Percentiles rank a stretch among this genome's conserved stretches.
phyloP scores from a whole-genome alignment of 352 stramenopile species.

The Plasmopara viticola region DNA sequence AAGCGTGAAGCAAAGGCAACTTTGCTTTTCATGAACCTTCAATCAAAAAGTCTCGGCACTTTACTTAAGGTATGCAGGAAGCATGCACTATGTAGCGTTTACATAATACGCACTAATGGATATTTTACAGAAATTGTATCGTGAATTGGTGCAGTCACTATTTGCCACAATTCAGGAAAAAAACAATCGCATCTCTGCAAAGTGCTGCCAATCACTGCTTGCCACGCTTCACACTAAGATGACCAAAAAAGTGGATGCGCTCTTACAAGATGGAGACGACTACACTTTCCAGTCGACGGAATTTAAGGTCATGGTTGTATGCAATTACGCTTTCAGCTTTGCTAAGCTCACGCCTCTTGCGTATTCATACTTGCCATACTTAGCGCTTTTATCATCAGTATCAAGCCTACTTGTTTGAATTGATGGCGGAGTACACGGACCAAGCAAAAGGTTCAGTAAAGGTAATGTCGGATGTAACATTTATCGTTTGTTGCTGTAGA shows the following conservation, averaged over 20 bases:
- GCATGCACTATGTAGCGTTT: not conserved
- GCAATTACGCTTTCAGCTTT: not conserved
- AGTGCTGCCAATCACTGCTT: slow-evolving; percentile 54
- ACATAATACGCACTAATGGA: not conserved
- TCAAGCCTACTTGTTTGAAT: slow-evolving; percentile 54
- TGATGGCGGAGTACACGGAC: slow-evolving; percentile 69
- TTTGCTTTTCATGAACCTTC: slow-evolving; percentile 61
- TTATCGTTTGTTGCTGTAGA: not conserved
- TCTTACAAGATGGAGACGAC: slow-evolving; percentile 48
- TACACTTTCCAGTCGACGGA: slow-evolving; percentile 62
- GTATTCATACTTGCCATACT: slow-evolving; percentile 2
- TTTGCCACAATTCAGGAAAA: slow-evolving; percentile 65
- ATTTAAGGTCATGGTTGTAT: slow-evolving; percentile 48
- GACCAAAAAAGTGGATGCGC: slow-evolving; percentile 47
- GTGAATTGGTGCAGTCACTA: slow-evolving; percentile 61
- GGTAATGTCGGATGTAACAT: slow-evolving; percentile 19
- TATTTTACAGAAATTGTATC: slow-evolving; percentile 64
- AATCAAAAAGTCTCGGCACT: slow-evolving; percentile 50
- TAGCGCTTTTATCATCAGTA: slow-evolving; percentile 75
- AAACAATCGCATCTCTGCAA: slow-evolving; percentile 59
- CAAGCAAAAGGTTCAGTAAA: slow-evolving; percentile 52
- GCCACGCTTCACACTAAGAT: slow-evolving; percentile 50
- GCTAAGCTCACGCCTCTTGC: not conserved
- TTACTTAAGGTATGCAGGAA: slow-evolving; percentile 42
- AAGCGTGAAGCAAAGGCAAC: slow-evolving; percentile 38